Evolutionary conservation across 148 eudicot species (phyloP).

Genomic region (Rhododendron mucronatum): DNA sequence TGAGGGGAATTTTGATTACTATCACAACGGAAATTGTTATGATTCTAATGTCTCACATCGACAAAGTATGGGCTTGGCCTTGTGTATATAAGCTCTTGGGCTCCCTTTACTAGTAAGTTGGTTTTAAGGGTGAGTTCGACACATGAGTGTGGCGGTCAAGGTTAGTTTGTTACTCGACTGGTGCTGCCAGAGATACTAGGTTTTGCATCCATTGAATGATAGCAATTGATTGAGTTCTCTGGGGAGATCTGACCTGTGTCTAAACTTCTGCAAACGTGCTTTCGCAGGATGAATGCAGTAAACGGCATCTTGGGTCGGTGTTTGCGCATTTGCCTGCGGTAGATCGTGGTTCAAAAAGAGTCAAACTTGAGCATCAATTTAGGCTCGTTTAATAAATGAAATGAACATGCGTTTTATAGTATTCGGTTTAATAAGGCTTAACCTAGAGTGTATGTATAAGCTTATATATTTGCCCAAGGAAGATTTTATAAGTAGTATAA

Average conservation of each 20-base stretch:
- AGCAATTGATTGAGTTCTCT: not conserved
- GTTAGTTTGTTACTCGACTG: not conserved
- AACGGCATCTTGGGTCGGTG: not conserved
- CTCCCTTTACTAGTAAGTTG: too few species aligned
- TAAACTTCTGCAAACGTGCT: not conserved
- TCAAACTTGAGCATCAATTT: too few species aligned
- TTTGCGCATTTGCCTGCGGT: not conserved
- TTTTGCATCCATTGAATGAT: not conserved
- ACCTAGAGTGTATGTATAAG: too few species aligned
- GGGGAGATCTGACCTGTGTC: not conserved
- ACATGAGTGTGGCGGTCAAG: not conserved
- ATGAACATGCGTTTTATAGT: too few species aligned
- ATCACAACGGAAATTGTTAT: not conserved
- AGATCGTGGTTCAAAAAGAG: not conserved
- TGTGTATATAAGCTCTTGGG: too few species aligned
- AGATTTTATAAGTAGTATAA: too few species aligned
- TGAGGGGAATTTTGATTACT: not conserved
- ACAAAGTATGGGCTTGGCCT: too few species aligned
- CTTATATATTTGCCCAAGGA: too few species aligned
- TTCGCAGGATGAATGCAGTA: not conserved
- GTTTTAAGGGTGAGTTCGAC: too few species aligned
- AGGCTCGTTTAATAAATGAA: too few species aligned
- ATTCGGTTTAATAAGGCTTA: too few species aligned
- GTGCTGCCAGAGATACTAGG: not conserved
- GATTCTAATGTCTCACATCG: too few species aligned